These are phyloP conservation scores for Cyamopsis tetragonoloba DNA, from an alignment of 306 rosid genomes.

Conservation along the genomic window DNA sequence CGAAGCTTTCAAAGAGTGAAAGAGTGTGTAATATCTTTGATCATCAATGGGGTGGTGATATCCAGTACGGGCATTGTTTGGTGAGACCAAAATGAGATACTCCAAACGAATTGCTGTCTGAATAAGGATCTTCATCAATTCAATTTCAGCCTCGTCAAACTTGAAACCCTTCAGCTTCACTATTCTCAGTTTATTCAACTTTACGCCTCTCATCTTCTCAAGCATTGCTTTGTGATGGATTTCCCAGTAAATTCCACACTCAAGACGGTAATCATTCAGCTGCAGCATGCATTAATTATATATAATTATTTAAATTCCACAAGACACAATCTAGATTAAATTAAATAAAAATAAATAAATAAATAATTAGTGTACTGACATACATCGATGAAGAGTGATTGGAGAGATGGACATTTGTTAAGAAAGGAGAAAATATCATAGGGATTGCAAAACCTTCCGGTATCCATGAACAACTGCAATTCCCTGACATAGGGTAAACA, in stretches of 20 bases:
- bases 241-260: constrained; percentile 26
- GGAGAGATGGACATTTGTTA: constrained; percentile 29
- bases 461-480: constrained; percentile 41
- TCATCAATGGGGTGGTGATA: neutral
- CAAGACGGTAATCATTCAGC: constrained; percentile 19
- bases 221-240: constrained; percentile 27
- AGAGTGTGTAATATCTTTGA: neutral
- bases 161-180: constrained; percentile 36
- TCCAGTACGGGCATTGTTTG: neutral
- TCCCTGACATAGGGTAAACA: constrained; percentile 24
- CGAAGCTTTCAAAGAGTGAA: constrained; percentile 24
- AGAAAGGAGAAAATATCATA: constrained; percentile 31
- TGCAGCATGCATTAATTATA: too few species aligned
- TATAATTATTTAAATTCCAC: too few species aligned
- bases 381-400: constrained; percentile 44
- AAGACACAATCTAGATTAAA: too few species aligned
- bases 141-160: constrained; percentile 16
- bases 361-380: constrained; percentile 26
- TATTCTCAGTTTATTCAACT: constrained; percentile 3
- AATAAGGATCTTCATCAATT: constrained; percentile 21
- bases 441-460: constrained; percentile 31
- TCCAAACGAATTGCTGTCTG: constrained; percentile 26
- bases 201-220: neutral
- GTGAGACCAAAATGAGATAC: constrained; percentile 9
- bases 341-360: too few species aligned